Evolutionary conservation across 2,329 filamentous ascomycete genomes (phyloP).

Genomic region (Colletotrichum horii): DNA sequence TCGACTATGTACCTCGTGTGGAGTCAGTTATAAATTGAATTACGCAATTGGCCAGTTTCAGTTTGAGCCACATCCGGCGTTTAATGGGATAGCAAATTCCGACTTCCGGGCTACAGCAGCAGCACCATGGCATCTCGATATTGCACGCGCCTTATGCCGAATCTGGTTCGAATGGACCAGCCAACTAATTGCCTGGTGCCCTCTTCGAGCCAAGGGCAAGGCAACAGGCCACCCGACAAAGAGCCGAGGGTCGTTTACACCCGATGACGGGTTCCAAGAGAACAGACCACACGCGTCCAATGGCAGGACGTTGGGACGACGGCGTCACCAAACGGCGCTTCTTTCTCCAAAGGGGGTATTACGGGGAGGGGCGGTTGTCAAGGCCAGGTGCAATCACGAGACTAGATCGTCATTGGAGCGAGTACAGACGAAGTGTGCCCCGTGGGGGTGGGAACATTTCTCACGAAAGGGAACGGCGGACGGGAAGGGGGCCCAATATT

Average conservation of each 20-base stretch:
- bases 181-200: not conserved
- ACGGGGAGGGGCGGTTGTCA: not conserved
- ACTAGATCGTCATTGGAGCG: conserved; percentile 7
- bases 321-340: not conserved
- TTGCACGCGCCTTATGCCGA: not conserved
- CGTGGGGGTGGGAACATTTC: not conserved
- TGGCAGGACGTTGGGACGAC: not conserved
- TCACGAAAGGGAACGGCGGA: not conserved
- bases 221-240: not conserved
- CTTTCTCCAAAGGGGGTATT: not conserved
- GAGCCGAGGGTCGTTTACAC: not conserved
- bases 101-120: not conserved
- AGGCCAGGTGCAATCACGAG: not conserved
- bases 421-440: not conserved
- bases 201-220: not conserved
- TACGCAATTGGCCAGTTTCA: too few species aligned
- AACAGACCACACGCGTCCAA: not conserved
- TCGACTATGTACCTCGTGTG: too few species aligned
- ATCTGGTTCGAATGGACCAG: not conserved
- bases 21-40: too few species aligned
- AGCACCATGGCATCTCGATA: not conserved
- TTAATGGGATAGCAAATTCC: not conserved
- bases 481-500: not conserved
- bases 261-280: not conserved
- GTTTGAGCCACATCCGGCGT: too few species aligned